Percentiles rank a stretch among this genome's conserved stretches.
Conservation (phyloP, 1,284 basidiomycete species). For the Trichosporon sp. region DNA sequence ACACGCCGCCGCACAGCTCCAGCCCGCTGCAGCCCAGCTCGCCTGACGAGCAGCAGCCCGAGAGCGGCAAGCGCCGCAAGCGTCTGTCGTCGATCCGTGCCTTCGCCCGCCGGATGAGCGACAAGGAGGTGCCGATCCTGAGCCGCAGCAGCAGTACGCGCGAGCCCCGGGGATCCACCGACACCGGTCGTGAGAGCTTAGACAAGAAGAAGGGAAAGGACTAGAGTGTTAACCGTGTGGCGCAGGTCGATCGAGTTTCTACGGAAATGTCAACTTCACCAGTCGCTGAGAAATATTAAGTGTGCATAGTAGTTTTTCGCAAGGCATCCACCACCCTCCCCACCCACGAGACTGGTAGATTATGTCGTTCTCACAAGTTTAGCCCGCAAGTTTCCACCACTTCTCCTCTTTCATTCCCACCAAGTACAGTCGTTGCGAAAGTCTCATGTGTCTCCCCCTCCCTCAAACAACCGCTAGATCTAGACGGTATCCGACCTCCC, state of each 20-base stretch:
- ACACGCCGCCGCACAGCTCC: not conserved
- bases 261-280: not conserved
- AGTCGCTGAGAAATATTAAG: not conserved
- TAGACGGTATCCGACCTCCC: slow-evolving; percentile 2
- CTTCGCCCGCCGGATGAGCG: slow-evolving; percentile 49
- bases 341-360: not conserved
- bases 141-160: slow-evolving; percentile 18
- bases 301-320: not conserved
- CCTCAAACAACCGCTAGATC: not conserved
- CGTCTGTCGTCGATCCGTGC: slow-evolving; percentile 49
- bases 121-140: slow-evolving; percentile 37
- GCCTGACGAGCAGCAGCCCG: not conserved
- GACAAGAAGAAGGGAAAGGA: slow-evolving; percentile 16
- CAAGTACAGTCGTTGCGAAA: slow-evolving; percentile 1
- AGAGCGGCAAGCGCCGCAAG: slow-evolving; percentile 38
- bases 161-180: not conserved
- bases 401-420: not conserved
- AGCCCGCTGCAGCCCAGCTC: slow-evolving; percentile 4
- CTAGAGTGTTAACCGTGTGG: not conserved
- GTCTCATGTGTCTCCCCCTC: not conserved
- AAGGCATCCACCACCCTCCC: not conserved
- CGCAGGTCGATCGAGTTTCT: not conserved
- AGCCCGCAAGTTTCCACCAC: not conserved
- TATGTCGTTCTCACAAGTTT: not conserved
- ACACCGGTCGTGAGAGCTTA: slow-evolving; percentile 17